Base-by-base conservation (phyloP, 306 rosid genomes). In the Vicia villosa region DNA sequence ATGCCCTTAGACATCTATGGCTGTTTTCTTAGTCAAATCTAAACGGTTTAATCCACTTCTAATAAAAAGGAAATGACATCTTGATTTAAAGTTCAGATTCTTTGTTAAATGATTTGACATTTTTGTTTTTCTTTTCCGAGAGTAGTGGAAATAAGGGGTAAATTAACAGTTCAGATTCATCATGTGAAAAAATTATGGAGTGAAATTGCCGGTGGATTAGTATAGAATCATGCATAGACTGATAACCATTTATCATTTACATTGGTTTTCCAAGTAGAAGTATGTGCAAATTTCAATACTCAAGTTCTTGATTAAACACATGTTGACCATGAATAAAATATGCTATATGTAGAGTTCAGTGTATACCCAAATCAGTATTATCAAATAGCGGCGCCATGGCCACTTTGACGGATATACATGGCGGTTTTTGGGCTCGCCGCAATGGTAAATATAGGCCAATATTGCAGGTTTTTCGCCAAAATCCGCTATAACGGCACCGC, bases 261-360 rank as follows among this genome's bases (percentile, higher is more conserved):
- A 13, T 30, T 58, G 61, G 16, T 40, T 63, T 38, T 19, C 21
- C 22, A 2, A n/a, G 28, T 37, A 16, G 8, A 49, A 19, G 51
- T 52, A 21, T 28, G 16, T 20, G 22, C 37, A 36, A 60, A 36
- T 34, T 59, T 12, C 45, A 32, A 9, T 59, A 4, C 22, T 34
- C 14, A 34, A 32, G 8, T 62, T 68, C 20, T 59, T 60, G 56
- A 38, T 46, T 12, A 63, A n/a, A 40, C 65, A 55, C 47, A 10
- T 40, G 24, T 14, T 52, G 54, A 49, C 32, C 40, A 34, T 56
- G 10, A 17, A 64, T 9, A 4, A 12, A 20, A 37, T 70, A 55
- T 54, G 58, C 74, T 70, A 28, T n/a, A 24, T 32, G 37, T 52
- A 20, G 43, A 68, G n/a, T 68, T 52, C 56, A 13, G 4, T 38